Evolutionary conservation across 78 protist genomes (phyloP).

Genomic region (Planoprotostelium fungivorum): DNA sequence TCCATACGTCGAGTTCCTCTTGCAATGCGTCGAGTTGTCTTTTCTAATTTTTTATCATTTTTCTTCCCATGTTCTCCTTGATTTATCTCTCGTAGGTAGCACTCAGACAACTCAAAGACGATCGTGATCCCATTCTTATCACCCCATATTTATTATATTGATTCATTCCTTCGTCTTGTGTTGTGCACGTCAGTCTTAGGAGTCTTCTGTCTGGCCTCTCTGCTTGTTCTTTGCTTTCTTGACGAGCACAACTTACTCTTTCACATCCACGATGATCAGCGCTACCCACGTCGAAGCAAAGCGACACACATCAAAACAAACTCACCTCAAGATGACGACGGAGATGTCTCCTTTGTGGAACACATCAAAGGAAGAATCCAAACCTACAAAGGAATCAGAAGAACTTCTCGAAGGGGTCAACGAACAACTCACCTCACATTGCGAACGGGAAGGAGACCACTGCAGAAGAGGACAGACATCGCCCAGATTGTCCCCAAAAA

Average conservation of each 20-base stretch:
- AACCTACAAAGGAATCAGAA: no score
- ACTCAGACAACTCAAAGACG: conserved; percentile 24
- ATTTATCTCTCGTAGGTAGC: conserved; percentile 3
- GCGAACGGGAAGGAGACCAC: conserved; percentile 26
- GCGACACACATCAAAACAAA: conserved; percentile 60
- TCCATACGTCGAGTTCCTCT: no score
- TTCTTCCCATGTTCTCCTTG: conserved; percentile 78
- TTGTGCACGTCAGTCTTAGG: no score
- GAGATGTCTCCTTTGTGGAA: no score
- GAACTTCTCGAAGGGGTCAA: conserved; percentile 40
- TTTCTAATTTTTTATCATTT: conserved; percentile 53
- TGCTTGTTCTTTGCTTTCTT: conserved; percentile 32
- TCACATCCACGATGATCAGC: conserved; percentile 75
- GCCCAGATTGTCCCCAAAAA: conserved; percentile 21
- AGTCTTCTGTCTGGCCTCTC: conserved; percentile 38
- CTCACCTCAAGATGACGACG: no score
- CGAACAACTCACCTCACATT: conserved; percentile 83
- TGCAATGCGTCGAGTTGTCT: conserved; percentile 94
- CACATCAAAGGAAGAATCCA: no score
- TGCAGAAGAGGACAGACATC: conserved; percentile 80
- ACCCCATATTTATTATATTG: no score
- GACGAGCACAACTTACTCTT: conserved; percentile 44
- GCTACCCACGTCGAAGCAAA: conserved; percentile 90
- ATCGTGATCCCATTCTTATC: conserved; percentile 20
- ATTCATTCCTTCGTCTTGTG: no score